A percentile compares a stretch with the other conserved stretches of the same genome.
These are phyloP conservation scores for Moringa oleifera DNA, from an alignment of 345 rosid species.

Conservation along the genomic window DNA sequence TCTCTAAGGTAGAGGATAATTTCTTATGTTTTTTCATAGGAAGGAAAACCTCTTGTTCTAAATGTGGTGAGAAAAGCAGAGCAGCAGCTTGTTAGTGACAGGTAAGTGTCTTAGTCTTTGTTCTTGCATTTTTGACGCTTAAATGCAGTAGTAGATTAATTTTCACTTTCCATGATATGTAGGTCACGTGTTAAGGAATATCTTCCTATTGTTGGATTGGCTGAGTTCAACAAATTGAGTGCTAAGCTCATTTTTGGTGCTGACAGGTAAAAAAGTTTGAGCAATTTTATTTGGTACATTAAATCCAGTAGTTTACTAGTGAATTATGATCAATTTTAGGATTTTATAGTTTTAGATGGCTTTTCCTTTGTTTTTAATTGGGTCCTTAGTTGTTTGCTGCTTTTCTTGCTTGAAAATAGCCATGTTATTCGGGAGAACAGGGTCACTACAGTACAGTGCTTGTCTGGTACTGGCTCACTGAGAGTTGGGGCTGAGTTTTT, in stretches of 20 bases:
- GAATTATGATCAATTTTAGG: not conserved
- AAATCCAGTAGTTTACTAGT: not conserved
- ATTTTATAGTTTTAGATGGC: not conserved
- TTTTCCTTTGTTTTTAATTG: not conserved
- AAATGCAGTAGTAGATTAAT: not conserved
- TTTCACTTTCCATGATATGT: conserved; percentile 11
- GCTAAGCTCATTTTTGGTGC: conserved; percentile 79
- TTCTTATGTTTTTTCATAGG: conserved; percentile 32
- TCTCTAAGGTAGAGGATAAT: not conserved
- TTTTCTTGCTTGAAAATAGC: conserved; percentile 30
- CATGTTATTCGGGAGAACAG: conserved; percentile 71
- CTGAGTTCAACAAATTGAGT: conserved; percentile 77
- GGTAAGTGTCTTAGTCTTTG: conserved; percentile 22
- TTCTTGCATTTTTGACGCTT: not conserved
- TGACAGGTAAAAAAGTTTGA: conserved; percentile 36
- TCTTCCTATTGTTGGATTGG: conserved; percentile 82
- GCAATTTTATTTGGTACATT: not conserved
- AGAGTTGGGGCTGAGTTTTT: conserved; percentile 91
- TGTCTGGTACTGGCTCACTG: conserved; percentile 89
- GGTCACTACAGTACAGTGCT: conserved; percentile 75
- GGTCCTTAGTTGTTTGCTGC: not conserved
- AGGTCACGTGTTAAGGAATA: conserved; percentile 77
- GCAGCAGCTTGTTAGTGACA: conserved; percentile 64
- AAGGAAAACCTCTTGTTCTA: conserved; percentile 76
- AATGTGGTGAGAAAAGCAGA: conserved; percentile 76